Base-by-base conservation (phyloP, 1,139 yeast genomes). In the Kurtzmaniella quercitrusa region DNA sequence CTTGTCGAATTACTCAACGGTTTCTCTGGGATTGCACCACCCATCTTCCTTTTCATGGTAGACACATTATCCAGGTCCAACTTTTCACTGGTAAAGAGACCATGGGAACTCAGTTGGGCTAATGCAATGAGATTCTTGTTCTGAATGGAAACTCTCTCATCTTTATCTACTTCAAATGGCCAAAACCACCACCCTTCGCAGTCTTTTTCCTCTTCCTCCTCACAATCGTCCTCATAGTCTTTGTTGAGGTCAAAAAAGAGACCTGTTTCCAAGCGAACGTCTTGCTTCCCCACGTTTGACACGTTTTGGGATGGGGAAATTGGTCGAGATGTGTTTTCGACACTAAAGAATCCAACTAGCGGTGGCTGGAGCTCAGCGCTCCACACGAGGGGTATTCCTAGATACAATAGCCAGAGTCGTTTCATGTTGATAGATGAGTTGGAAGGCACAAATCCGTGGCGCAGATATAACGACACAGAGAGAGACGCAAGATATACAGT, bases 161-260 rank as follows among this genome's bases (percentile, higher is more conserved):
- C 21, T 31, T n/a, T 37, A 15, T 18, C 37, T n/a, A 37, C 37
- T 10, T 44, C 23, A 31, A 50, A 50, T 11, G 53, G 53, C 46
- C 46, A 50, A 34, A 50, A 48, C 53, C 53, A 49, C 31, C 45
- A 43, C 23, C 42, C 47, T 11, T 42, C 40, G 7, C 47, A 42
- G 7, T 46, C 47, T 17, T 48, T 45, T 12, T 44, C 39, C 23
- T 43, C 38, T 21, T 43, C 46, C 19, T 49, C 50, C 4, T 46
- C 51, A 16, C 41, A 40, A 18, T 42, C 49, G 2, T 43, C 44
- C 15, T 34, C 39, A 6, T 27, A 14, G 34, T 39, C 47, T 31
- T 40, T 39, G 12, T 41, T 39, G 15, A 41, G n/a, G 14, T 47
- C 47, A 29, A 49, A 40, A 24, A 48, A 48, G 11, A 47, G 34